Evolutionary conservation across 805 yeast species (phyloP).

Genomic region (Yarrowia yakushimensis): DNA sequence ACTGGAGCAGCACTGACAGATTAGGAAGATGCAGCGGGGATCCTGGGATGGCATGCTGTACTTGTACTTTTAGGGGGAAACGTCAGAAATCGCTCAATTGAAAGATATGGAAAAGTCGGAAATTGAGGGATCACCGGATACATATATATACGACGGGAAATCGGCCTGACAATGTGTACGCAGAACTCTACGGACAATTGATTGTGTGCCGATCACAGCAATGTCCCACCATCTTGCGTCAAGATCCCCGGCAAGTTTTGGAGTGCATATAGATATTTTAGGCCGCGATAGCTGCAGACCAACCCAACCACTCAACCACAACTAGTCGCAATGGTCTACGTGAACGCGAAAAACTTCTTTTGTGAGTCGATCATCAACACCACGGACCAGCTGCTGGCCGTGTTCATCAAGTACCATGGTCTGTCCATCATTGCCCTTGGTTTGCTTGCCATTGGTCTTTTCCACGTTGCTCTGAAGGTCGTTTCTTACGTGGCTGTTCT

Average conservation of each 20-base stretch:
- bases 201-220: constrained; percentile 19
- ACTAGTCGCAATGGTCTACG: constrained; percentile 3
- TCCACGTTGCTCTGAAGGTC: constrained; percentile 50
- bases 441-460: constrained; percentile 46
- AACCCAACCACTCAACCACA: not conserved
- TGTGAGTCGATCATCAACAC: not conserved
- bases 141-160: not conserved
- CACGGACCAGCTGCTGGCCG: not conserved
- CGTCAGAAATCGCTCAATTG: too few relatives aligned
- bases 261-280: not conserved
- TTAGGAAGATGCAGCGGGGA: too few relatives aligned
- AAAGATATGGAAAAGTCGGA: too few relatives aligned
- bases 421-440: constrained; percentile 22
- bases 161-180: too few relatives aligned
- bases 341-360: constrained; percentile 13
- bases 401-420: constrained; percentile 20
- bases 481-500: constrained; percentile 53
- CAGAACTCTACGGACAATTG: not conserved
- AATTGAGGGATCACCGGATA: too few relatives aligned
- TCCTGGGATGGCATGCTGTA: too few relatives aligned
- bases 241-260: not conserved
- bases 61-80: too few relatives aligned
- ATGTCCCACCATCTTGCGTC: constrained; percentile 20
- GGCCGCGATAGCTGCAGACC: not conserved
- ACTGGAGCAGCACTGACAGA: too few relatives aligned